phyloP scores from a whole-genome alignment of 371 early-diverging fungal genomes.

The Mucor piriformis region DNA sequence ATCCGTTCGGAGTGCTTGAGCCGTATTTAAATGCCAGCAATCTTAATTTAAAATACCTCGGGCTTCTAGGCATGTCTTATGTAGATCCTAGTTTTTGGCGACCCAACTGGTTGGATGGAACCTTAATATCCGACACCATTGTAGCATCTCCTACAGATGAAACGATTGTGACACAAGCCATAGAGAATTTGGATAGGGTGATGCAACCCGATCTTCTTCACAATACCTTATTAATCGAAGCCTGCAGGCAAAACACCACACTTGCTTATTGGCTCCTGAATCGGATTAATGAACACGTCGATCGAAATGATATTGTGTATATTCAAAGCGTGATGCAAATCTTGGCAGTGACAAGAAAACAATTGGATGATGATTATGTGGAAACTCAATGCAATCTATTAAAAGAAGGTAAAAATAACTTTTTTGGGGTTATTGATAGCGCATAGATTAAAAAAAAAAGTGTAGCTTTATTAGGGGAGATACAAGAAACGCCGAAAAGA shows the following conservation, averaged over 20 bases:
- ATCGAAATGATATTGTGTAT: conserved; percentile 20
- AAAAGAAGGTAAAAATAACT: conserved; percentile 19
- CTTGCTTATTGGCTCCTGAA: conserved; percentile 33
- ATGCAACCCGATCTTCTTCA: conserved; percentile 9
- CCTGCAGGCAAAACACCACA: conserved; percentile 6
- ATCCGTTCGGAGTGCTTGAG: conserved; percentile 34
- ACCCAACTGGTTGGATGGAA: conserved; percentile 35
- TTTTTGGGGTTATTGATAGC: no score
- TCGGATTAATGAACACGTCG: conserved; percentile 12
- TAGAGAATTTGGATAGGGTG: conserved; percentile 28
- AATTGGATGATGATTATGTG: conserved; percentile 27
- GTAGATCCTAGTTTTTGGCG: conserved; percentile 37
- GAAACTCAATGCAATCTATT: conserved; percentile 25
- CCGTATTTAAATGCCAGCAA: conserved; percentile 37
- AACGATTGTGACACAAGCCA: conserved; percentile 28
- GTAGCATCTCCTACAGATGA: conserved; percentile 22
- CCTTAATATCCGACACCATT: conserved; percentile 14
- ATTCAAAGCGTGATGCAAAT: conserved; percentile 16
- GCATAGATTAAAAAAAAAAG: background rate
- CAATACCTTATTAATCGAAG: no score
- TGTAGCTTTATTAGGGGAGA: conserved; percentile 17
- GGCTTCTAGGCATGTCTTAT: conserved; percentile 31
- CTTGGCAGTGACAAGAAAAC: conserved; percentile 18
- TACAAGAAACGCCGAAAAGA: conserved; percentile 11
- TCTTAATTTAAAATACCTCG: conserved; percentile 53